Percentiles rank a stretch among this genome's conserved stretches.
Conservation (phyloP, 441 rosid genomes). For the Adansonia madagascariensis region DNA sequence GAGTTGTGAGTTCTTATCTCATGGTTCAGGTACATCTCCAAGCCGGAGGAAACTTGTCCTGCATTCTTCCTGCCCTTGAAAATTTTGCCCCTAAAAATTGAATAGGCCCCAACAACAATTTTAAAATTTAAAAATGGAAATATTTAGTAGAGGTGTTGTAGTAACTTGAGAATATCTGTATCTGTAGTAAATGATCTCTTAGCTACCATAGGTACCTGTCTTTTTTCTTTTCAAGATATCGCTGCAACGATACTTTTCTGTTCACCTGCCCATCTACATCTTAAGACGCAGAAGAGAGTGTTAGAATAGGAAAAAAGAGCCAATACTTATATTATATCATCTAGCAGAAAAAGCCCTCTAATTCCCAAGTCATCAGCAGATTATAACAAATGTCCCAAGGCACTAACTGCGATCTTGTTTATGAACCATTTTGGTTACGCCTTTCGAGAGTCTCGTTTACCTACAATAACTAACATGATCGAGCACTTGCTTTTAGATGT, state of each 20-base stretch:
- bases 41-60: constrained; percentile 50
- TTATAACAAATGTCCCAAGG: neutral
- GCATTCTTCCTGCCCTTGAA: constrained; percentile 57
- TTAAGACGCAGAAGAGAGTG: constrained; percentile 39
- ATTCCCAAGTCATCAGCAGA: neutral
- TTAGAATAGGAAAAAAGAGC: constrained; percentile 22
- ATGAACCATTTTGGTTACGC: neutral
- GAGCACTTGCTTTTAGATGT: neutral
- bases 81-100: constrained; percentile 53
- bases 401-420: neutral
- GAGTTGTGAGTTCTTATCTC: constrained; percentile 46
- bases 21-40: constrained; percentile 63
- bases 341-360: neutral
- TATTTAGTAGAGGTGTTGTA: constrained; percentile 9
- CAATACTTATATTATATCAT: constrained; percentile 1
- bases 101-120: constrained; percentile 7
- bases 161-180: neutral
- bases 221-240: constrained; percentile 77
- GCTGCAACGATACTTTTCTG: constrained; percentile 67
- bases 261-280: constrained; percentile 72
- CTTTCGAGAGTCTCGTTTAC: neutral
- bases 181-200: neutral
- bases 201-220: constrained; percentile 57
- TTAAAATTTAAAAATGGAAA: neutral
- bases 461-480: neutral